These are phyloP conservation scores for Yamagishiella unicocca DNA, from an alignment of 139 green algal species.

Conservation along the genomic window DNA sequence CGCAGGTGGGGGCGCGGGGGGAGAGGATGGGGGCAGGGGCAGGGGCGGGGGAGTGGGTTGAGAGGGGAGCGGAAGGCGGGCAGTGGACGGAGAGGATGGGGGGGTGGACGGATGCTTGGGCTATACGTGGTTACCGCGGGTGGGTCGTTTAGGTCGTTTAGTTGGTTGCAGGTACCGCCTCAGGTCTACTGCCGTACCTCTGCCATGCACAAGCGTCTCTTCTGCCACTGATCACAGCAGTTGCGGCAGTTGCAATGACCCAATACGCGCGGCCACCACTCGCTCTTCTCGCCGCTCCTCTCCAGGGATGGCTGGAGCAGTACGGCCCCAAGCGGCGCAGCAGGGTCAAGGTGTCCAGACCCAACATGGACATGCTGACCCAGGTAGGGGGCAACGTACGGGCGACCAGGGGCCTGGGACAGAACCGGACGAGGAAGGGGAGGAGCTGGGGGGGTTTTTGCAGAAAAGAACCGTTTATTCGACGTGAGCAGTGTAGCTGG, in stretches of 20 bases:
- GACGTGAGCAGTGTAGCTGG: too few relatives aligned
- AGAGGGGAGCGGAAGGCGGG: neutral
- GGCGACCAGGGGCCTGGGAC: too few relatives aligned
- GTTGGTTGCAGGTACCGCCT: too few relatives aligned
- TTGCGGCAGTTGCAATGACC: too few relatives aligned
- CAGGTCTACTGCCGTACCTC: neutral
- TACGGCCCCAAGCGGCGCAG: neutral
- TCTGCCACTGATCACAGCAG: neutral
- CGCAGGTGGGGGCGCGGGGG: neutral
- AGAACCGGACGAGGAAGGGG: too few relatives aligned
- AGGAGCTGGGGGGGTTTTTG: too few relatives aligned
- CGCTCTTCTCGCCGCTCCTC: neutral
- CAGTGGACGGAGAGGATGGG: neutral
- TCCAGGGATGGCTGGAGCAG: neutral
- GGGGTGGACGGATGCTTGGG: neutral
- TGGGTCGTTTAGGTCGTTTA: too few relatives aligned
- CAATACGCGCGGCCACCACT: too few relatives aligned
- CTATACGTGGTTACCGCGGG: too few relatives aligned
- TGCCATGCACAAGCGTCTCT: neutral
- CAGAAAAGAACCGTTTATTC: too few relatives aligned
- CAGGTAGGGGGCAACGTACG: slow-evolving; percentile 11
- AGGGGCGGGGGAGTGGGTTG: neutral
- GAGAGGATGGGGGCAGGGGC: too few relatives aligned
- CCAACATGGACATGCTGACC: slow-evolving; percentile 23
- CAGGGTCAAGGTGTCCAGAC: neutral